Evolutionary conservation across 2,329 filamentous ascomycete genomes (phyloP), one percentile per base, ranked within the genome.

Genomic region (Dichotomopilus funicola): DNA sequence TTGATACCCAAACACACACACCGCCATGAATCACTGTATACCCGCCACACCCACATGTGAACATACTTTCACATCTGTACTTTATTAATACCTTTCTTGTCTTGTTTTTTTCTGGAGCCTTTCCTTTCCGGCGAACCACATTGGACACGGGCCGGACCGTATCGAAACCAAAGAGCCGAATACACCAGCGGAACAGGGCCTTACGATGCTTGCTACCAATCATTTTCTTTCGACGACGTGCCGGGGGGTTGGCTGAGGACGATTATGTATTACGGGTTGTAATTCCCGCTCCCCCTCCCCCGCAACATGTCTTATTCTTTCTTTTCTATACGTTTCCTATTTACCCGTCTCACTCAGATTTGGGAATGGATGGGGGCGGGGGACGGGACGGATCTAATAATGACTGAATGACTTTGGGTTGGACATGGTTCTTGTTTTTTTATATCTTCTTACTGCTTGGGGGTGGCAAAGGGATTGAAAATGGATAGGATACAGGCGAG

Each of bases 311-410:
- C 6, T 42, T 42, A 13, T 13, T 45, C 27, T 11, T 33, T 51
- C 40, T 27, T 31, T 42, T 42, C 53, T 51, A 33, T 34, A 31
- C 52, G n/a, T 50, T 44, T 46, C 51, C 11, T 49, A 8, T 38
- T 6, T 35, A 47, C 42, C 43, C n/a, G 27, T 27, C 7, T 8
- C 19, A 27, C n/a, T 34, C 31, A 42, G 33, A 33, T 11, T 1
- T 43, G 33, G 40, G 27, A 35, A 41, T 8, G 6, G 11, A 12
- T 5, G 13, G 11, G 40, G 40, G 13, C 40, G 11, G 40, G 13
- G 11, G 40, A 46, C 37, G 41, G 51, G 51, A 43, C 36, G 55
- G 55, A 57, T 51, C 27, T 57, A 57, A 57, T 57, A 47, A 56
- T 48, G 53, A 54, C 4, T 57, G 55, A 54, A 57, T 51, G 51